Evolutionary conservation across 768 basidiomycete genomes (phyloP), one percentile per base, ranked within the genome.

Genomic region (Pleurotus salmoneostramineus): DNA sequence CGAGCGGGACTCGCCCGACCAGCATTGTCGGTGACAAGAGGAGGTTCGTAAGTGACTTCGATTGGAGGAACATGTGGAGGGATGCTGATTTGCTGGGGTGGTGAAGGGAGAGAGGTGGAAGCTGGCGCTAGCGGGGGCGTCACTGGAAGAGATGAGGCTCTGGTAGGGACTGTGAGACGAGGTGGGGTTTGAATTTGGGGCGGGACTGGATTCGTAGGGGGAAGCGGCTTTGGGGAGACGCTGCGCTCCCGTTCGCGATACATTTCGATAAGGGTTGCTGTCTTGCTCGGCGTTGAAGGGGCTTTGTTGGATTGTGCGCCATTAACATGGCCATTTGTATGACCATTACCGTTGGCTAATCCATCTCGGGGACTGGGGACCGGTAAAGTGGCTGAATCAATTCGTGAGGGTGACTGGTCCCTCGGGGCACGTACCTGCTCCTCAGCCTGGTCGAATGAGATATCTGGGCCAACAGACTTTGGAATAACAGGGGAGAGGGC

Each of bases 251-350:
- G 74, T 72, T 93, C 87, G 51, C 89, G 83, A 64, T 91, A 93
- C 89, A 93, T 89, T 69, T 92, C 89, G 63, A 93, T 93, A 51
- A 93, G 76, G 1, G 85, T 82, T 3, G 88, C 85, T 0, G 90
- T 91, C 72, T 85, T 88, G 73, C 84, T 85, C 14, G 74, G 71
- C 11, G 73, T 58, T 14, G 64, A 52, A 48, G 68, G 51, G 42
- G 65, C 70, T 34, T 64, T 63, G 17, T 50, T 35, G 14, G 50
- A 59, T 40, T 51, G 60, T 51, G 31, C 43, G 37, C n/a, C 35
- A 61, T 33, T 15, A 6, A 49, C 66, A 36, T 64, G 57, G 1
- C 59, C 63, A 50, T 66, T 66, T 17, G 47, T 61, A 56, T 60
- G 63, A 5, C 58, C 61, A 40, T 43, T 42, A 8, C 42, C 43